Conservation (phyloP, 257 asterid genomes). For the Solanum pimpinellifolium region DNA sequence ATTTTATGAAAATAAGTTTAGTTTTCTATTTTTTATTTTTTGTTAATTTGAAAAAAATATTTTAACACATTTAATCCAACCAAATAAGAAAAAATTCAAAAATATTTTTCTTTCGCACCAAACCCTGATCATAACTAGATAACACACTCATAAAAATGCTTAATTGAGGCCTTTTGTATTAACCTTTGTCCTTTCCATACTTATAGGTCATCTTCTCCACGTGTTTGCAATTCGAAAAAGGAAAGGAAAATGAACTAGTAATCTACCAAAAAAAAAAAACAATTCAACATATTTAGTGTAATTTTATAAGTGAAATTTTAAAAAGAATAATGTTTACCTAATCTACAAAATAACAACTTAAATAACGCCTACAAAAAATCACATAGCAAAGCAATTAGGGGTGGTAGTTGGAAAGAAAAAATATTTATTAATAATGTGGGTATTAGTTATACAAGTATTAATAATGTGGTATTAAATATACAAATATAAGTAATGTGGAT, state of each 20-base stretch:
- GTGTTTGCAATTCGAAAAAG: not conserved
- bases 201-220: not conserved
- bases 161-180: not conserved
- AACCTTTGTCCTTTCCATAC: not conserved
- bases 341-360: no score
- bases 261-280: not conserved
- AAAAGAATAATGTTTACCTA: not conserved
- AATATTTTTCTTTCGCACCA: no score
- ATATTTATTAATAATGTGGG: no score
- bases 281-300: not conserved
- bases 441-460: no score
- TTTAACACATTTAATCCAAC: no score
- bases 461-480: no score
- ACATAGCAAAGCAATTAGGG: not conserved
- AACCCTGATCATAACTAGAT: not conserved
- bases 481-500: no score
- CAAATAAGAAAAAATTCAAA: no score
- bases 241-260: not conserved
- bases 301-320: not conserved
- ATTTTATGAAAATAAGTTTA: no score
- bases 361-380: not conserved
- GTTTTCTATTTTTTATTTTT: no score
- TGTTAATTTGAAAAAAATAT: no score
- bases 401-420: no score
- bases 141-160: not conserved